Evolutionary conservation across 164 flowering plant species (phyloP).

Genomic region (Sextonia rubra): DNA sequence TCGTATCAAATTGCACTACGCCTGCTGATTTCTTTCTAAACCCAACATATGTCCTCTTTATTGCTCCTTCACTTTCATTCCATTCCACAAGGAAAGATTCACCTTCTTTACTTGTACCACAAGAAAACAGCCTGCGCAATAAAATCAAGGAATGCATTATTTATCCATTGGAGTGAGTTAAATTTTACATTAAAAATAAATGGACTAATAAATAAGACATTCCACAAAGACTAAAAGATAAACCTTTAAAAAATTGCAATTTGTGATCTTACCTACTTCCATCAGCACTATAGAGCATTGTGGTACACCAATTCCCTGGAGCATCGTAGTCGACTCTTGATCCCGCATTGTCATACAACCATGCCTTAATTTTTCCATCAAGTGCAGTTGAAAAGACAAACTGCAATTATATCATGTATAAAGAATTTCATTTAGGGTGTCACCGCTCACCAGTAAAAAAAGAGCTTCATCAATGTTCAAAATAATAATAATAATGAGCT

Average conservation of each 20-base stretch:
- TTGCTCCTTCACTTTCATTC: slow-evolving; percentile 96
- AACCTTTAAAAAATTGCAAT: not conserved
- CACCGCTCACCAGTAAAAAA: not conserved
- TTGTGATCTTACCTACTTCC: slow-evolving; percentile 61
- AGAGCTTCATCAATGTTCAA: not conserved
- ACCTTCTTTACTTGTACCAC: slow-evolving; percentile 97
- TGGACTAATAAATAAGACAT: not conserved
- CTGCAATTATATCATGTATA: slow-evolving; percentile 32
- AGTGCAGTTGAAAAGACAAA: slow-evolving; percentile 86
- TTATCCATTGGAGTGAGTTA: not conserved
- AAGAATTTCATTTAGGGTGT: not conserved
- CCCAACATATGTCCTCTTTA: slow-evolving; percentile 71
- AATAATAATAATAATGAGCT: not conserved
- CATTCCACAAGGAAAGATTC: slow-evolving; percentile 85
- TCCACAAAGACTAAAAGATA: not conserved
- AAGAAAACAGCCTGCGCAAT: slow-evolving; percentile 68
- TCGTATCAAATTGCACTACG: slow-evolving; percentile 85
- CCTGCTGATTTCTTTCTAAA: slow-evolving; percentile 72
- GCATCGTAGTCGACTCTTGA: slow-evolving; percentile 96
- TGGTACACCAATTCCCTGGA: slow-evolving; percentile 81
- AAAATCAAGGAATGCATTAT: not conserved
- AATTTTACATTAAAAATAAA: too few relatives aligned
- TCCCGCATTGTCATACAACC: slow-evolving; percentile 88
- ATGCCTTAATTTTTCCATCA: slow-evolving; percentile 95
- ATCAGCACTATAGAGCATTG: slow-evolving; percentile 95